phyloP scores from a whole-genome alignment of 2,329 filamentous ascomycete genomes.

The Stagonosporopsis vannaccii region DNA sequence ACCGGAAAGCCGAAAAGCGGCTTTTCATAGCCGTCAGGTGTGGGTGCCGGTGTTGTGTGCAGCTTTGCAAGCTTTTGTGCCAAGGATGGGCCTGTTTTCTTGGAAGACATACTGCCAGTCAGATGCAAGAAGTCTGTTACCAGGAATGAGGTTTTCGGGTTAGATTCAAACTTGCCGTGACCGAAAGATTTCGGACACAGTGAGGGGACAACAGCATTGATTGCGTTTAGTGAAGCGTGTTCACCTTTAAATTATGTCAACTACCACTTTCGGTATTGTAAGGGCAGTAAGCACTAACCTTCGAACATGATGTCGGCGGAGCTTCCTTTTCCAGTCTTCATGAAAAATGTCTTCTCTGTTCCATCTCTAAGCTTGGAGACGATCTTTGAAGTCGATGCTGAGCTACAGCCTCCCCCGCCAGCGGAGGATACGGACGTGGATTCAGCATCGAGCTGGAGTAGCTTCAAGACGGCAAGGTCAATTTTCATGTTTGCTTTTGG shows the following conservation, averaged over 20 bases:
- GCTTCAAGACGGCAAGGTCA: slow-evolving; percentile 68
- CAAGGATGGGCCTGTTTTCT: slow-evolving; percentile 58
- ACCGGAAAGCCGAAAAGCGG: slow-evolving; percentile 84
- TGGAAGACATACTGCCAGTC: slow-evolving; percentile 35
- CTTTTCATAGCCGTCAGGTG: slow-evolving; percentile 63
- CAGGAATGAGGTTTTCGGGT: slow-evolving; percentile 60
- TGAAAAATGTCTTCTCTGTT: slow-evolving; percentile 67
- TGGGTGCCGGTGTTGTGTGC: slow-evolving; percentile 77
- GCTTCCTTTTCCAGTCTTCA: slow-evolving; percentile 71
- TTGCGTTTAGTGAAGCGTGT: slow-evolving; percentile 82
- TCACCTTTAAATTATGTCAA: slow-evolving; percentile 65
- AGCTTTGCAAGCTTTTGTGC: slow-evolving; percentile 79
- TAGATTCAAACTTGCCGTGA: slow-evolving; percentile 65
- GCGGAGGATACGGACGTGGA: slow-evolving; percentile 65
- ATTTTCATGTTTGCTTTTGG: slow-evolving; percentile 55
- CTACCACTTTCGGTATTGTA: neutral
- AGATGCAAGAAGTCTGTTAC: slow-evolving; percentile 82
- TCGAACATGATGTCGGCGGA: slow-evolving; percentile 73
- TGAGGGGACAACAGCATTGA: slow-evolving; percentile 73
- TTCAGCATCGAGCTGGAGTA: slow-evolving; percentile 65
- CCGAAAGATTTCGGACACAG: slow-evolving; percentile 80
- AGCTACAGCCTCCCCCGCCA: slow-evolving; percentile 71
- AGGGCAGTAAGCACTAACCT: slow-evolving; percentile 52
- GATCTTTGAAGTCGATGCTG: slow-evolving; percentile 70
- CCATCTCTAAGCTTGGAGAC: slow-evolving; percentile 57